Percentiles rank a stretch among this genome's conserved stretches.
Evolutionary conservation across 83 land plant genomes (phyloP).

Genomic region (Isoetes engelmannii): DNA sequence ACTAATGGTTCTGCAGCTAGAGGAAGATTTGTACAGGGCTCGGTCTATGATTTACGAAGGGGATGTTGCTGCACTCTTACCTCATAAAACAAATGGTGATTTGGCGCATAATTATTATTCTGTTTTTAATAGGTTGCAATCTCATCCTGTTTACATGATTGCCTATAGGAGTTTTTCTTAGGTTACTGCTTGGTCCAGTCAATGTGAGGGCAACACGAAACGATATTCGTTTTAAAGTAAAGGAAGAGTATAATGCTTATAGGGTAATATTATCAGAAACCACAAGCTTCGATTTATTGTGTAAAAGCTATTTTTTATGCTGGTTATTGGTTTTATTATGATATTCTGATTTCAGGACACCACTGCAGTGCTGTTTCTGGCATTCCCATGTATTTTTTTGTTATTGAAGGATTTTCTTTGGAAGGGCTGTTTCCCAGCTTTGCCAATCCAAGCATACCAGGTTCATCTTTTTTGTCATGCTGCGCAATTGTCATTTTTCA

Average conservation of each 20-base stretch:
- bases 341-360: no score
- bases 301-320: no score
- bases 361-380: conserved; percentile 10
- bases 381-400: conserved; percentile 12
- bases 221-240: conserved; percentile 72
- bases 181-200: conserved; percentile 76
- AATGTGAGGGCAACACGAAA: conserved; percentile 78
- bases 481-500: no score
- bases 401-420: conserved; percentile 2
- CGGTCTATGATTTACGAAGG: conserved; percentile 51
- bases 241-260: conserved; percentile 89
- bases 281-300: no score
- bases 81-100: conserved; percentile 41
- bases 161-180: conserved; percentile 39
- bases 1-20: conserved; percentile 35
- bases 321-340: no score
- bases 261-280: conserved; percentile 37
- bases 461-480: no score
- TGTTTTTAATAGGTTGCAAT: not conserved
- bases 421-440: conserved; percentile 9
- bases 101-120: no score
- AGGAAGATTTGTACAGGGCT: conserved; percentile 55
- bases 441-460: conserved; percentile 14
- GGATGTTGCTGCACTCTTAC: conserved; percentile 63
- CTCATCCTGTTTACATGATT: no score